Percentiles rank a stretch among this genome's conserved stretches.
Conservation (phyloP, 768 basidiomycete species). For the Psilocybe cyanescens region DNA sequence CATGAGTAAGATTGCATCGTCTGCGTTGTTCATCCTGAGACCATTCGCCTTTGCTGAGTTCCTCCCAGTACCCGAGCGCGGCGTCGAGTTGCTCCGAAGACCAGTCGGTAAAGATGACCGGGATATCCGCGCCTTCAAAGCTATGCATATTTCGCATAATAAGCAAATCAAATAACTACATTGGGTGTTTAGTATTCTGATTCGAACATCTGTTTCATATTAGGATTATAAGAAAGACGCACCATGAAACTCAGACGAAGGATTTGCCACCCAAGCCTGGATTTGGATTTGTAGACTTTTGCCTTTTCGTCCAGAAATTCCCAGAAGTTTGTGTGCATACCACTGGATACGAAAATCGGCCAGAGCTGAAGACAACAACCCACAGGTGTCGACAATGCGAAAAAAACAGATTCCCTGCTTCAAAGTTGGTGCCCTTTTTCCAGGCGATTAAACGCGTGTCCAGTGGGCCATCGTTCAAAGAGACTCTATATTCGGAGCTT, state of each 20-base stretch:
- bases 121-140: slow-evolving; percentile 28
- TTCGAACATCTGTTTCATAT: background rate
- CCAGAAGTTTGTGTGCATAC: slow-evolving; percentile 23
- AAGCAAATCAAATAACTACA: slow-evolving; percentile 25
- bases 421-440: slow-evolving; percentile 20
- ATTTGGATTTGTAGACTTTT: background rate
- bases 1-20: slow-evolving; percentile 14
- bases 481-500: slow-evolving; percentile 4
- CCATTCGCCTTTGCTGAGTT: slow-evolving; percentile 23
- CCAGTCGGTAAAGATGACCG: slow-evolving; percentile 26
- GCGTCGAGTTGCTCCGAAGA: slow-evolving; percentile 17
- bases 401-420: slow-evolving; percentile 24
- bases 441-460: slow-evolving; percentile 22
- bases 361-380: slow-evolving; percentile 24
- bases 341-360: slow-evolving; percentile 28
- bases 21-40: slow-evolving; percentile 17
- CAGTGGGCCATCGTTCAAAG: slow-evolving; percentile 1
- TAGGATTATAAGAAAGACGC: slow-evolving; percentile 1
- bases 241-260: slow-evolving; percentile 3
- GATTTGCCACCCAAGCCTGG: slow-evolving; percentile 3
- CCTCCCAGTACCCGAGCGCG: slow-evolving; percentile 29
- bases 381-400: slow-evolving; percentile 25
- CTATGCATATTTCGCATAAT: slow-evolving; percentile 33
- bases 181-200: background rate
- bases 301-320: slow-evolving; percentile 14